Evolutionary conservation across 768 basidiomycete species (phyloP), one percentile per base, ranked within the genome.

Genomic region (Macrolepiota albuminosa): DNA sequence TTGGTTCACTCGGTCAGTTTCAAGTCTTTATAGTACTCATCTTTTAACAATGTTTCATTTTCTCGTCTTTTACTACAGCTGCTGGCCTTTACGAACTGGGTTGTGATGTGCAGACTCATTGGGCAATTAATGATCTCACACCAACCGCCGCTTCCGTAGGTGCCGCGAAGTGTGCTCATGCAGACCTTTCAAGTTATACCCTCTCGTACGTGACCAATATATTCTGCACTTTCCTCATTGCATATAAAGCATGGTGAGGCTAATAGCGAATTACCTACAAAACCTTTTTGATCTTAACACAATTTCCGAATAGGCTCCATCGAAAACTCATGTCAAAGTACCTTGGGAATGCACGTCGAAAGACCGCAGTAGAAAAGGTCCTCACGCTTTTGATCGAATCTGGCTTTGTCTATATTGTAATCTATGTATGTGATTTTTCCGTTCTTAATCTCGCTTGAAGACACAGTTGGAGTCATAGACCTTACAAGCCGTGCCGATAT

Each of bases 81-180:
- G 70, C 71, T 10, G 68, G 65, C n/a, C 60, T 72, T 10, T 72
- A 64, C 49, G 71, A 72, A 62, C 60, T 72, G 14, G 69, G 71
- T 8, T 72, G 71, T 49, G 68, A 72, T 56, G 48, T 65, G n/a
- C 67, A 64, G 34, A 66, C 67, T 7, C 56, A 63, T 9, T 72
- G 70, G 70, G 63, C 63, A 1, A 64, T 72, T 48, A 64, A 59
- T 39, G 62, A 66, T 40, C 62, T 62, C 16, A 57, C 61, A 21
- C 69, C 69, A 36, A 67, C 70, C 29, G 70, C 68, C 3, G 64
- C 62, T 6, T 68, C 68, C 6, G 67, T 70, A 18, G 69, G 70
- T 21, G 57, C 69, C 21, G 46, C 56, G 34, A 64, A 60, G 18
- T 71, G 70, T 54, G 64, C 69, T 29, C 64, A 67, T 49, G 67